Percentiles rank a stretch among this genome's conserved stretches.
Evolutionary conservation across 1,284 basidiomycete genomes (phyloP).

Genomic region (Hypsizygus ulmarius): DNA sequence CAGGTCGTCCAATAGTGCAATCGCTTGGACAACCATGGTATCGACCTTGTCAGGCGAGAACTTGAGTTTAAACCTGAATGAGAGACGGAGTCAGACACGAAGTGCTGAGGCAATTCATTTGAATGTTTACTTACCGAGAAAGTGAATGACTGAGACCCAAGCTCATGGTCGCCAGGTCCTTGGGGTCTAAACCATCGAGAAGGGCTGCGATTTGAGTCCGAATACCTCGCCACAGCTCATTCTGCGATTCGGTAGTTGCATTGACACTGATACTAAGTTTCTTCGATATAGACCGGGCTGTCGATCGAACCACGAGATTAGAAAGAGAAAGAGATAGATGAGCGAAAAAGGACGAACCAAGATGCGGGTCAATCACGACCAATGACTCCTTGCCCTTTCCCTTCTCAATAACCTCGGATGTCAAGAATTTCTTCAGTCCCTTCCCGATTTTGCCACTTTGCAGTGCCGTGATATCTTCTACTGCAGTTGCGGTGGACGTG

Average conservation of each 20-base stretch:
- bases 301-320: slow-evolving; percentile 10
- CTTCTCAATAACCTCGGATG: slow-evolving; percentile 83
- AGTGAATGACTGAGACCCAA: slow-evolving; percentile 96
- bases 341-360: slow-evolving; percentile 58
- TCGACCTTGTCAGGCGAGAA: slow-evolving; percentile 99
- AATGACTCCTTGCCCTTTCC: slow-evolving; percentile 88
- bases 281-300: slow-evolving; percentile 87
- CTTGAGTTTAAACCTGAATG: slow-evolving; percentile 91
- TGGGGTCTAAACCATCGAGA: slow-evolving; percentile 89
- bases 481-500: slow-evolving; percentile 94
- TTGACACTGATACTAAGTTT: slow-evolving; percentile 90
- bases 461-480: slow-evolving; percentile 95
- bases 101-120: background rate
- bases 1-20: slow-evolving; percentile 95
- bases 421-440: slow-evolving; percentile 90
- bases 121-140: slow-evolving; percentile 62
- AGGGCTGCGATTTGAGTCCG: slow-evolving; percentile 85
- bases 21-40: slow-evolving; percentile 99
- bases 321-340: background rate
- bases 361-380: slow-evolving; percentile 86
- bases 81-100: slow-evolving; percentile 2
- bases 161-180: slow-evolving; percentile 96
- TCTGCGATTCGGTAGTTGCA: slow-evolving; percentile 40
- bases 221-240: slow-evolving; percentile 95
- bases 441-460: slow-evolving; percentile 94